Evolutionary conservation across 2,329 filamentous ascomycete species (phyloP), one percentile per base, ranked within the genome.

Genomic region (Fusarium tricinctum): DNA sequence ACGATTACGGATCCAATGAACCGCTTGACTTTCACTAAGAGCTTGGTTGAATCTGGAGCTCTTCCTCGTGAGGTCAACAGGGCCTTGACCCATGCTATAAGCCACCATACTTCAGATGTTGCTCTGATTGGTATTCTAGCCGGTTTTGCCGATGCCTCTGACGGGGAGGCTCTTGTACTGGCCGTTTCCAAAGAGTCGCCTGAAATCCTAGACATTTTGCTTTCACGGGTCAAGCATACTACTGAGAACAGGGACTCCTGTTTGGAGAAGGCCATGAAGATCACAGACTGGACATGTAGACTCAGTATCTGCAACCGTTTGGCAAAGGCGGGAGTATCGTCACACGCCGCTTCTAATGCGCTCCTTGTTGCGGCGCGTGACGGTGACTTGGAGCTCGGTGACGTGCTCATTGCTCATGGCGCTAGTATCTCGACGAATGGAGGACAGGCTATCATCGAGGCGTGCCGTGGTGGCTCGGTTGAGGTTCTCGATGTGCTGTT

Each of bases 371-470:
- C 86, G 1, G 84, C 85, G 1, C 78, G 83, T 0, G 84, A 87
- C 19, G 84, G 84, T 2, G 86, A 89, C 63, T 60, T 87, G 10
- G 76, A 79, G 9, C 81, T 88, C 2, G 84, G 84, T 17, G 80
- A 81, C 30, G 75, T 86, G 3, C 78, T 89, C 9, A 81, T 88
- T 50, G 76, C 81, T 10, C 79, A 86, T 46, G 86, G 86, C 1
- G 86, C 84, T 1, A 84, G 78, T 44, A 80, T 85, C 4, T 82
- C 85, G 4, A 81, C 83, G 44, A 82, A 82, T 12, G 81, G 84
- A 26, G 85, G 86, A 7, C 83, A 86, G 56, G 84, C 85, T 4
- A 79, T 89, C 10, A 78, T 88, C 2, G 83, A 86, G 65, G 85
- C 86, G 1, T 87, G 85, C 32, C 80, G 83, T 3, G 81, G 82